Evolutionary conservation across 2,329 filamentous ascomycete species (phyloP), one percentile per base, ranked within the genome.

Genomic region (Calcarisporium arbuscula): DNA sequence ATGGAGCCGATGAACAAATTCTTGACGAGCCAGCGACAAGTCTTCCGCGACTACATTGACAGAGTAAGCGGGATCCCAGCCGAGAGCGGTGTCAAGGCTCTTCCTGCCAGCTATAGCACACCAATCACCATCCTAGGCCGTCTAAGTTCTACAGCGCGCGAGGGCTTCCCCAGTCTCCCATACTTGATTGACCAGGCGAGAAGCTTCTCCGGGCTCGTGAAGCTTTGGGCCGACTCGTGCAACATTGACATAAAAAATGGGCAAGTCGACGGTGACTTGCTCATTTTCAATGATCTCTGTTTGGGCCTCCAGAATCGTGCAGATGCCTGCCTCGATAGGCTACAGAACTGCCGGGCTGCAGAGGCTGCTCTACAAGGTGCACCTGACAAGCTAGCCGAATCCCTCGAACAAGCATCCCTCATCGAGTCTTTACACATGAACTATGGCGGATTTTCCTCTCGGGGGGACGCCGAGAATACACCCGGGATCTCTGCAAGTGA

Each of bases 1-100:
- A 95, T 96, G 89, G 89, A 95, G 61, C 88, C 88, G 0, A 96
- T 96, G 90, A 96, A 95, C 53, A 76, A 75, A 28, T 95, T 95
- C 49, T 65, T 96, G 23, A 72, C 70, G 8, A 69, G 77, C 2
- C 82, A 94, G 51, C 77, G 88, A 15, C 73, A 82, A 48, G 76
- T 84, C 25, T 87, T 95, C 59, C 94, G 89, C 56, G 74, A 81
- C 30, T 95, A 89, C 49, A 82, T 95, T 40, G 89, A 96, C 53
- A 72, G 78, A 19, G 77, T 95, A 30, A 95, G 90, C 63, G 77
- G 82, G 8, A 85, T 95, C 34, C 81, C 86, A 2, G 75, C 81
- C 4, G 82, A 88, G 30, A 72, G 77, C 31, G 71, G 69, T n/a
- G 65, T 71, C 28, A 68, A 76, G 25, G 67, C 77, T 8, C 71